A percentile compares a stretch with the other conserved stretches of the same genome.
Conservation (phyloP, 2,329 filamentous ascomycete genomes). For the Cytospora schulzeri region DNA sequence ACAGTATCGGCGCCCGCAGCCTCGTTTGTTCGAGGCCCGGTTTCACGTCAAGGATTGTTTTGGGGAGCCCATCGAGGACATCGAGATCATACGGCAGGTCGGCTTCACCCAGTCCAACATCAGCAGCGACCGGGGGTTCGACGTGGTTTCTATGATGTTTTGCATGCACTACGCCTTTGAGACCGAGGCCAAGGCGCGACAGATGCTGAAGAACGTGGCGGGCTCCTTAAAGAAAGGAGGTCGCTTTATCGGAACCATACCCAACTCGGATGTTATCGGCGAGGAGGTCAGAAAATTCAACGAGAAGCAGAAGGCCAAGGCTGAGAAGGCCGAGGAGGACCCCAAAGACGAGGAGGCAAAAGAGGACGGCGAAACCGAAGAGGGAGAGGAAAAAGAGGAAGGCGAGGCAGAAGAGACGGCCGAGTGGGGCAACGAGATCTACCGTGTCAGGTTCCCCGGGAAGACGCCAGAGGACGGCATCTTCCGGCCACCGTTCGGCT, state of each 20-base stretch:
- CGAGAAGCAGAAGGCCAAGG: conserved; percentile 51
- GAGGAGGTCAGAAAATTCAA: conserved; percentile 78
- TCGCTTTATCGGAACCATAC: conserved; percentile 90
- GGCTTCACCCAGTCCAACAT: conserved; percentile 80
- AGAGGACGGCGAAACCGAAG: conserved; percentile 48
- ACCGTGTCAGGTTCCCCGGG: conserved; percentile 84
- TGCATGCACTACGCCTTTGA: conserved; percentile 99
- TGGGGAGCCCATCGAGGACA: conserved; percentile 76
- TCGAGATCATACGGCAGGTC: conserved; percentile 81
- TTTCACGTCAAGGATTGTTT: conserved; percentile 95
- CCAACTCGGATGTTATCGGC: conserved; percentile 91
- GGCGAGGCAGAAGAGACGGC: conserved; percentile 65
- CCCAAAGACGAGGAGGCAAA: conserved; percentile 39
- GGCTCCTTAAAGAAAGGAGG: conserved; percentile 91
- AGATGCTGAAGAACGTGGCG: conserved; percentile 92
- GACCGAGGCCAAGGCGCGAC: conserved; percentile 82
- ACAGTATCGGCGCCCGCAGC: conserved; percentile 48
- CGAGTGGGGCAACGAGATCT: conserved; percentile 92
- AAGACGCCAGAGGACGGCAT: conserved; percentile 82
- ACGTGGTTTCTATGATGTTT: conserved; percentile 99
- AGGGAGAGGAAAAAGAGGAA: conserved; percentile 56
- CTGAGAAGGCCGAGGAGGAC: conserved; percentile 38
- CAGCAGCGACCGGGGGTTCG: conserved; percentile 79
- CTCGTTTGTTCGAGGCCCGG: conserved; percentile 76
- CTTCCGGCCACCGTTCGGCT: conserved; percentile 92